Evolutionary conservation across 2,329 filamentous ascomycete species (phyloP).

Genomic region (Aspergillus persii): DNA sequence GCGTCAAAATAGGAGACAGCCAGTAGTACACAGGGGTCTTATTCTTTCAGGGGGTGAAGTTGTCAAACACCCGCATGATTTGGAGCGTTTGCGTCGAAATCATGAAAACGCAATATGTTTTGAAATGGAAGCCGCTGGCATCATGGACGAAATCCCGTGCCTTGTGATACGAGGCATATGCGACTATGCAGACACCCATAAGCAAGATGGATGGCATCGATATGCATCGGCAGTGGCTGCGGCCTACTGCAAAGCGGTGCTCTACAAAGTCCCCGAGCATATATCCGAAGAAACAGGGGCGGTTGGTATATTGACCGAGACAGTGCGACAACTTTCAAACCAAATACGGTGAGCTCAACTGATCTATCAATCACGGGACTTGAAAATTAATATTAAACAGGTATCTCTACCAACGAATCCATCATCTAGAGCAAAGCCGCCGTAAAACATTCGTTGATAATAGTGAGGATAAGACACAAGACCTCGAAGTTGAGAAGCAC

Average conservation of each 20-base stretch:
- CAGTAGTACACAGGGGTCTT: not conserved
- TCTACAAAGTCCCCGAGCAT: not conserved
- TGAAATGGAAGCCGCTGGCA: not conserved
- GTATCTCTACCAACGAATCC: not conserved
- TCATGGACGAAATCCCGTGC: not conserved
- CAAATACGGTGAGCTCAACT: not conserved
- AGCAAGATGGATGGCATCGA: not conserved
- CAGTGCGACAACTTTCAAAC: not conserved
- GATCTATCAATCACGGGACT: too few species aligned
- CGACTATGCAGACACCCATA: not conserved
- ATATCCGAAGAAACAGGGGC: not conserved
- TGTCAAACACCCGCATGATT: too few species aligned
- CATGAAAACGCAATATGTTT: not conserved
- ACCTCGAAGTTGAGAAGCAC: not conserved
- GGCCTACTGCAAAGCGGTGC: not conserved
- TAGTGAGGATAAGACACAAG: not conserved
- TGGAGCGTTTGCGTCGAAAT: too few species aligned
- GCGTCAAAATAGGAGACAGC: too few species aligned
- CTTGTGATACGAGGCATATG: not conserved
- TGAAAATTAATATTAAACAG: not conserved
- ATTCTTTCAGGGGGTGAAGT: not conserved
- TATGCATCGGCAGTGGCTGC: not conserved
- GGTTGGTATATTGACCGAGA: not conserved
- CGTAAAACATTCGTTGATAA: not conserved
- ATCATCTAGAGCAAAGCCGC: not conserved